Evolutionary conservation across 179 eudicot species (phyloP).

Genomic region (Beta corolliflora): DNA sequence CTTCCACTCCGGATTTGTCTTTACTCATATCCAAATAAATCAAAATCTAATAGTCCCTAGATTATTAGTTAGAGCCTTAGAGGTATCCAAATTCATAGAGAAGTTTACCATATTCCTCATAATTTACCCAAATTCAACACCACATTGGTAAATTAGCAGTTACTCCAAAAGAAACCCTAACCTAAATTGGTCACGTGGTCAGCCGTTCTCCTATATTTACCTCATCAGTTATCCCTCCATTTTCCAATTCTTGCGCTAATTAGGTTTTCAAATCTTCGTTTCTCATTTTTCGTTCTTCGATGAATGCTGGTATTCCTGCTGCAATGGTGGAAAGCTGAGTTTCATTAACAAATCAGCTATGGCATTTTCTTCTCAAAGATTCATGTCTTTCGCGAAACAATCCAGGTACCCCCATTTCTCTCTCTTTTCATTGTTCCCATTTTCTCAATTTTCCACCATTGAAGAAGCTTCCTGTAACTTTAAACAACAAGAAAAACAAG

Average conservation of each 20-base stretch:
- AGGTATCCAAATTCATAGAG: no score
- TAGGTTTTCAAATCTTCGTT: background rate
- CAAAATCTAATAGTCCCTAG: no score
- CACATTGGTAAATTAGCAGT: no score
- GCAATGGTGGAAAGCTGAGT: background rate
- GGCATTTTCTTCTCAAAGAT: constrained; percentile 23
- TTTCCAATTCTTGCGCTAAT: background rate
- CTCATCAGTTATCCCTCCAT: background rate
- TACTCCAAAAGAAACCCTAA: no score
- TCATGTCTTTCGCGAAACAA: background rate
- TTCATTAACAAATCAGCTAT: constrained; percentile 7
- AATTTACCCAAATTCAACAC: no score
- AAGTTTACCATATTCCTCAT: no score
- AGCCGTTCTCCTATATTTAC: background rate
- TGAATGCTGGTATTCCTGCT: background rate
- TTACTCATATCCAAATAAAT: no score
- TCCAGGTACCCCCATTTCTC: constrained; percentile 19
- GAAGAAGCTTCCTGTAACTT: background rate
- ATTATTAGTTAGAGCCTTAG: no score
- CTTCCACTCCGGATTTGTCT: no score
- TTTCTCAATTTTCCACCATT: constrained; percentile 27
- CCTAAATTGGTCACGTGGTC: background rate
- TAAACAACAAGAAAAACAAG: constrained; percentile 9
- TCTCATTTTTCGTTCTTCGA: background rate
- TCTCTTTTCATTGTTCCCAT: constrained; percentile 6